These are phyloP conservation scores for Fusarium devonianum DNA, from an alignment of 2,329 filamentous ascomycete species.

Conservation along the genomic window DNA sequence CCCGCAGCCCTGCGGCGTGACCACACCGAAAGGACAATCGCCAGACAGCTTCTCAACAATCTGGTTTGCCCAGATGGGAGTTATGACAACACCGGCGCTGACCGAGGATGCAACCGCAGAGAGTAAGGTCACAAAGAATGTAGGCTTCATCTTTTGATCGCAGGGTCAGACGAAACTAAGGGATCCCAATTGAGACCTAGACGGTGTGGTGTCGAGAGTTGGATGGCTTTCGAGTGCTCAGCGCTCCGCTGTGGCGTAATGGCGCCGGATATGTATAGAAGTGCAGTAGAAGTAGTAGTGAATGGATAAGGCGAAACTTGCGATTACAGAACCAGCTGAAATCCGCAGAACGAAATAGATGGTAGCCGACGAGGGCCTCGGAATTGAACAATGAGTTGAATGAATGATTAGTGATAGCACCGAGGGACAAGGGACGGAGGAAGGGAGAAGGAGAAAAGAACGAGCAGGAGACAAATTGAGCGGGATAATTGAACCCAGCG, in stretches of 20 bases:
- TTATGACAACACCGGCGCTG: constrained; percentile 63
- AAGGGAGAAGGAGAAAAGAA: background rate
- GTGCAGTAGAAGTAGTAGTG: background rate
- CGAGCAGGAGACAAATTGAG: background rate
- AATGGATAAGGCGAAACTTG: constrained; percentile 6
- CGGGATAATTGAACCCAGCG: constrained; percentile 3
- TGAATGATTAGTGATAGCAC: constrained; percentile 22
- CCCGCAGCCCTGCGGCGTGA: constrained; percentile 65
- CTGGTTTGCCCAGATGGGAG: constrained; percentile 59
- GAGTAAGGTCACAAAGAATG: constrained; percentile 47
- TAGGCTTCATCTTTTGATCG: constrained; percentile 45
- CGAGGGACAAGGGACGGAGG: constrained; percentile 1
- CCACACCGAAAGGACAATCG: constrained; percentile 65
- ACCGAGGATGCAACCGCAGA: constrained; percentile 55
- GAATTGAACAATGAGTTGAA: constrained; percentile 6
- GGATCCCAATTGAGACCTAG: no score
- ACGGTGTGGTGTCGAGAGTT: no score
- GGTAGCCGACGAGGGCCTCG: constrained; percentile 9
- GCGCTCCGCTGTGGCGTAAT: constrained; percentile 14
- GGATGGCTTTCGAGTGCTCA: no score
- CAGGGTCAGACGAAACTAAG: no score
- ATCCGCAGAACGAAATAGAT: constrained; percentile 11
- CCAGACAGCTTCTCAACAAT: constrained; percentile 56
- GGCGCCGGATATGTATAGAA: background rate
- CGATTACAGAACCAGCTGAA: constrained; percentile 34